Evolutionary conservation across 345 rosid species (phyloP).

Genomic region (Lepidium africanum): DNA sequence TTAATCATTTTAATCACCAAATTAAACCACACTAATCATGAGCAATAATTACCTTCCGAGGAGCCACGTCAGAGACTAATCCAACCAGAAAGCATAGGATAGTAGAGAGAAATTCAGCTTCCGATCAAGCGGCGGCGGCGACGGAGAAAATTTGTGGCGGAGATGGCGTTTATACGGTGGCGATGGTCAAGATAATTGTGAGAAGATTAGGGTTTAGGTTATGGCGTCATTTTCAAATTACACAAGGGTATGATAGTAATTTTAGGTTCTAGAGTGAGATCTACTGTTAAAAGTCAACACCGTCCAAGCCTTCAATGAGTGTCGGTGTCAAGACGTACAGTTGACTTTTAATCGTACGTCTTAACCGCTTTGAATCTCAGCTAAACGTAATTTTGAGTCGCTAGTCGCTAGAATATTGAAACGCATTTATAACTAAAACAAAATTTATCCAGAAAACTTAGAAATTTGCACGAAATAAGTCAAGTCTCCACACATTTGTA

Average conservation of each 20-base stretch:
- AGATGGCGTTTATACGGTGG: neutral
- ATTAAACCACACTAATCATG: neutral
- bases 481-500: neutral
- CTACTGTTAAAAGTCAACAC: neutral
- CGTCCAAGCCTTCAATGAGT: neutral
- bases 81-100: neutral
- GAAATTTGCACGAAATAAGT: neutral
- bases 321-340: constrained; percentile 9
- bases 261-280: neutral
- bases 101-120: neutral
- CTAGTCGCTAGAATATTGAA: neutral
- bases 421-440: neutral
- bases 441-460: neutral
- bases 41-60: neutral
- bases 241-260: neutral
- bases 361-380: neutral
- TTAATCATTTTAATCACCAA: neutral
- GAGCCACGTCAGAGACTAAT: neutral
- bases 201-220: neutral
- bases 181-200: neutral
- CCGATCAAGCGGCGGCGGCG: neutral
- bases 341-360: neutral
- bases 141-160: neutral
- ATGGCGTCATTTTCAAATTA: neutral
- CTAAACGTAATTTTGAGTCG: neutral